phyloP scores from a whole-genome alignment of 331 rosid genomes.

The Saraca asoca region DNA sequence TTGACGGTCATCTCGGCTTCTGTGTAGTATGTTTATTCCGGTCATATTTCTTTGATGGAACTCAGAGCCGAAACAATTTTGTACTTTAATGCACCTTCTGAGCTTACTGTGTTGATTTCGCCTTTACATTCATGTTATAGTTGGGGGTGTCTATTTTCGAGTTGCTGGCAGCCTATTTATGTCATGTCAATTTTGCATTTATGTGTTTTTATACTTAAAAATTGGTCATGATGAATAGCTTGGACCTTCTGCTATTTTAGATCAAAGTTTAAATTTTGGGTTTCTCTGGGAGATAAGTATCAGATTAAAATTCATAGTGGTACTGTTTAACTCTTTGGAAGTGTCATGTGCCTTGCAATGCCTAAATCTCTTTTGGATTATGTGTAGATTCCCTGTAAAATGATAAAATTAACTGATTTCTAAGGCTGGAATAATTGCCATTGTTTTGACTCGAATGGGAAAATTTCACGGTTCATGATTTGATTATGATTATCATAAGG shows the following conservation, averaged over 20 bases:
- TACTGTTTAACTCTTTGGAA: conserved; percentile 19
- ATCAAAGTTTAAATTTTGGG: conserved; percentile 1
- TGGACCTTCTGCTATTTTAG: neutral
- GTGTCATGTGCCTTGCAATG: conserved; percentile 11
- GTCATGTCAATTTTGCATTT: neutral
- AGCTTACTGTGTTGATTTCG: neutral
- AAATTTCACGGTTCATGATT: conserved; percentile 29
- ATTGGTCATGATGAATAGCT: neutral
- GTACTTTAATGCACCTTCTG: neutral
- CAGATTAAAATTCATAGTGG: conserved; percentile 33
- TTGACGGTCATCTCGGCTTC: conserved; percentile 34
- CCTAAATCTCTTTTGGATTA: conserved; percentile 11
- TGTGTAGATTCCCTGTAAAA: conserved; percentile 5
- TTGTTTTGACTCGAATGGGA: conserved; percentile 11
- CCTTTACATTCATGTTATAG: neutral
- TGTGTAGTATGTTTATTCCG: neutral
- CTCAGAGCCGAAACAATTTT: too few species aligned
- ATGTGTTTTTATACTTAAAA: neutral
- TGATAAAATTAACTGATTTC: conserved; percentile 13
- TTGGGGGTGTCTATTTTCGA: neutral
- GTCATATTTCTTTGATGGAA: too few species aligned
- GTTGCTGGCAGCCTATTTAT: neutral
- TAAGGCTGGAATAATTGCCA: conserved; percentile 22
- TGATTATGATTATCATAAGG: conserved; percentile 21
- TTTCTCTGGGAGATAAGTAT: neutral